Evolutionary conservation across 352 stramenopile species (phyloP).

Genomic region (Phytophthora vignae): DNA sequence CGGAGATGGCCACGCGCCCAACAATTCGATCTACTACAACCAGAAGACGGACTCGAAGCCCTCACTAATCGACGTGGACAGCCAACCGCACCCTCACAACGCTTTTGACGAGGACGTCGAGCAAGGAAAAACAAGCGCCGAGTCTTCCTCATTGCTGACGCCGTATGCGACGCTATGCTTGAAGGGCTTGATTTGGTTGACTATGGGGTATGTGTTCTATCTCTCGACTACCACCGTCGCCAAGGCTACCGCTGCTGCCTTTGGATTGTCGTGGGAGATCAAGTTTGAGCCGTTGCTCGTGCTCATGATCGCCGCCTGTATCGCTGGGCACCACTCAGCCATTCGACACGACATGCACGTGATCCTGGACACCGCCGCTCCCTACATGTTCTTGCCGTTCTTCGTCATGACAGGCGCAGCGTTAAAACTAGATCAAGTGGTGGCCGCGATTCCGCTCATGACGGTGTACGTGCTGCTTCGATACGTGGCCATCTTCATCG

Average conservation of each 20-base stretch:
- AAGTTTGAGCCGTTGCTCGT: too few relatives aligned
- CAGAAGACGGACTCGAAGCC: constrained; percentile 26
- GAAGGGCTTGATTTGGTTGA: constrained; percentile 75
- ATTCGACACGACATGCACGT: too few relatives aligned
- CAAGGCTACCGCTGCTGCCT: constrained; percentile 51
- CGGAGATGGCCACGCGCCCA: background rate
- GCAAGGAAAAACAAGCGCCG: background rate
- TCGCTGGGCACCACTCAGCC: too few relatives aligned
- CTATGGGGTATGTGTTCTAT: constrained; percentile 70
- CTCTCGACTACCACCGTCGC: constrained; percentile 55
- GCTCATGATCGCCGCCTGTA: too few relatives aligned
- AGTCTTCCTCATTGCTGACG: constrained; percentile 11
- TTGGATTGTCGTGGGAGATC: constrained; percentile 40
- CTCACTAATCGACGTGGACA: constrained; percentile 7
- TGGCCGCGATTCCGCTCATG: constrained; percentile 72
- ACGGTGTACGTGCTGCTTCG: constrained; percentile 65
- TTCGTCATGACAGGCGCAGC: constrained; percentile 79
- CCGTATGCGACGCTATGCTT: background rate
- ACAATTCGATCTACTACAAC: constrained; percentile 16
- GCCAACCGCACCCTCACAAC: constrained; percentile 11
- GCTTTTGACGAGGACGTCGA: background rate
- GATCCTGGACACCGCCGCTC: constrained; percentile 35
- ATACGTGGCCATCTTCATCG: constrained; percentile 71
- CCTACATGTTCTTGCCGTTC: constrained; percentile 79
- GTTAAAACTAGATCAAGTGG: constrained; percentile 72